Conservation (phyloP, 345 rosid genomes). For the Salix koriyanagi region DNA sequence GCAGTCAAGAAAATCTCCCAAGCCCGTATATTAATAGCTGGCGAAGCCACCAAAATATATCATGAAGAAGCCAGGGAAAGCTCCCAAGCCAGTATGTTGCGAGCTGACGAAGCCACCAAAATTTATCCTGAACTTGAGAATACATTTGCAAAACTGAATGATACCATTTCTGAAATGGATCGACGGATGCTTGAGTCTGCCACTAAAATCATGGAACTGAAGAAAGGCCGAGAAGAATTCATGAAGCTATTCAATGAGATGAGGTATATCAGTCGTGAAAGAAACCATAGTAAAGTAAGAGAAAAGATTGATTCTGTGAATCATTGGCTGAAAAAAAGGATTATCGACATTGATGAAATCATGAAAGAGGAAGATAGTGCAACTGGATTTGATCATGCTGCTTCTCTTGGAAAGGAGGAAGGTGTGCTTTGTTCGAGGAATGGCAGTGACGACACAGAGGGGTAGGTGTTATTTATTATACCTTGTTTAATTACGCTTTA, state of each 20-base stretch:
- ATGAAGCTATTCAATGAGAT: neutral
- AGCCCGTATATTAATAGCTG: neutral
- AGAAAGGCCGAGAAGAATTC: neutral
- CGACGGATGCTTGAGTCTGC: neutral
- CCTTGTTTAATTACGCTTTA: neutral
- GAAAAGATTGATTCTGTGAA: neutral
- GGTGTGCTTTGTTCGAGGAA: neutral
- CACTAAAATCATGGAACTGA: neutral
- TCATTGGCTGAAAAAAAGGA: neutral
- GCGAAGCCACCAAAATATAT: neutral
- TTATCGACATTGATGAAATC: neutral
- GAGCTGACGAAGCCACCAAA: neutral
- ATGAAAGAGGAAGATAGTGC: neutral
- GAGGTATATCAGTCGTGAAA: neutral
- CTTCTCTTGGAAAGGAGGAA: neutral
- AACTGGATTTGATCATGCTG: neutral
- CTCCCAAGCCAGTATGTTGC: neutral
- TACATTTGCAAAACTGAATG: neutral
- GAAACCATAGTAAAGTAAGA: neutral
- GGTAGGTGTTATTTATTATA: neutral
- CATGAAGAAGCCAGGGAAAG: neutral
- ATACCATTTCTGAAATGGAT: neutral
- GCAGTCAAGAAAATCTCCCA: neutral
- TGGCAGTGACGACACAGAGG: neutral
- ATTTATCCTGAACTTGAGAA: neutral